Evolutionary conservation across 2,329 filamentous ascomycete species (phyloP).

Genomic region (Scedosporium boydii): DNA sequence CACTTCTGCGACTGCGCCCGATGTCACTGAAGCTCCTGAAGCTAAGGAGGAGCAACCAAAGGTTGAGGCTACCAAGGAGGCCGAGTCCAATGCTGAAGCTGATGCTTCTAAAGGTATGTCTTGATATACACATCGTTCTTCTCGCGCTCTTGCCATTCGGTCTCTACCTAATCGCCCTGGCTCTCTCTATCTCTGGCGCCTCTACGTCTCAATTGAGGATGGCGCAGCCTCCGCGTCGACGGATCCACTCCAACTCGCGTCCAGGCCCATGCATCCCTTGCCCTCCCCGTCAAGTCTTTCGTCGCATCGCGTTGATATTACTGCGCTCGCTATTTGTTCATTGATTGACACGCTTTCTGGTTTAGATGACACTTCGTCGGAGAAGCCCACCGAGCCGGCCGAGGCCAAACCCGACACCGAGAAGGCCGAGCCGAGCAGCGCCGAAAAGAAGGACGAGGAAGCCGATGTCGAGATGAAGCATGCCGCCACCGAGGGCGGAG

Average conservation of each 20-base stretch:
- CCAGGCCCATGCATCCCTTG: neutral
- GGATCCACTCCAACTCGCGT: neutral
- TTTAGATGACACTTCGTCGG: neutral
- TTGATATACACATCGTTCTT: neutral
- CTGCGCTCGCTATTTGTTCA: no score
- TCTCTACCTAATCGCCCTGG: neutral
- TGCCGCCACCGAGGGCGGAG: constrained; percentile 18
- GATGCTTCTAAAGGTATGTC: neutral
- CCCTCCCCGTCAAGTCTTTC: neutral
- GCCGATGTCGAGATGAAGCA: constrained; percentile 6
- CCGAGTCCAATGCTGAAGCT: neutral
- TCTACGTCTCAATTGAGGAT: no score
- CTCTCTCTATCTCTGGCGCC: no score
- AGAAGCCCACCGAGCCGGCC: neutral
- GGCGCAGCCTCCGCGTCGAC: neutral
- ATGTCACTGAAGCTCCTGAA: constrained; percentile 16
- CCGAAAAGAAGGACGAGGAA: constrained; percentile 7
- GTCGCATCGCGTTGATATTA: no score
- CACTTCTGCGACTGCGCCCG: constrained; percentile 7
- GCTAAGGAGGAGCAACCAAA: constrained; percentile 15
- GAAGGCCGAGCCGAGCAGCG: constrained; percentile 4
- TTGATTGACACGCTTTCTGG: neutral
- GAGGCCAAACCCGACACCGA: constrained; percentile 1
- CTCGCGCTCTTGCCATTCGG: neutral
- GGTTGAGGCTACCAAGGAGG: constrained; percentile 10